Base-by-base conservation (phyloP, 2,329 filamentous ascomycete species). In the Ascochyta koolunga region DNA sequence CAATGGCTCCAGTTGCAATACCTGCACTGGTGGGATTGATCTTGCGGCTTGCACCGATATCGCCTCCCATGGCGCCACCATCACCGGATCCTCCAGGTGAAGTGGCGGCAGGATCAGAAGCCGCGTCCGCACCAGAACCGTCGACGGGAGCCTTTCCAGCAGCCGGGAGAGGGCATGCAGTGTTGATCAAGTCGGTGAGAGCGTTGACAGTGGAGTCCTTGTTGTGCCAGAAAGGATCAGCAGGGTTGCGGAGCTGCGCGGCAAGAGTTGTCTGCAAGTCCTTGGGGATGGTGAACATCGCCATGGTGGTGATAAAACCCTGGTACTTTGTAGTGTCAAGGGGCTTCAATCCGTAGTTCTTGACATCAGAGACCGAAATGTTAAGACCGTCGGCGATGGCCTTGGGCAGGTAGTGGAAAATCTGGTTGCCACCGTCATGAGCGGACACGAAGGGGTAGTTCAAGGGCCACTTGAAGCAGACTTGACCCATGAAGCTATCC, bases 361-460 rank as follows among this genome's bases (percentile, higher is more conserved):
- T 76, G 43, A 92, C 79, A 49, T 89, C 79, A 16, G 80, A 65
- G 6, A 56, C 35, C 4, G 64, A 65, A 46, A 81, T 72, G 46
- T 73, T 73, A 9, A 96, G 78, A 37, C 85, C 89, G 60, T 88
- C 83, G 2, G 83, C 79, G 43, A 96, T 81, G 60, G 90, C 91
- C 46, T 80, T 65, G 0, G 92, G 92, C 4, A 97, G 79, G 61
- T 85, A 89, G 47, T 84, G 78, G 79, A 97, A 96, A 67, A 99
- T 90, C 76, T 98, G 93, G 33, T 86, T 86, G 5, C 91, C 89
- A 16, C 92, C 89, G 60, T 88, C 82, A 13, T 86, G 81, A 58
- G 89, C 86, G 19, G 79, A 80, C 10, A 98, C 89, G 70, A 96
- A 96, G 8, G 83, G 78, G 74, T 95, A 99, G 78, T 96, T 93